Evolutionary conservation across 345 rosid species (phyloP).

Genomic region (Arabis alpina): DNA sequence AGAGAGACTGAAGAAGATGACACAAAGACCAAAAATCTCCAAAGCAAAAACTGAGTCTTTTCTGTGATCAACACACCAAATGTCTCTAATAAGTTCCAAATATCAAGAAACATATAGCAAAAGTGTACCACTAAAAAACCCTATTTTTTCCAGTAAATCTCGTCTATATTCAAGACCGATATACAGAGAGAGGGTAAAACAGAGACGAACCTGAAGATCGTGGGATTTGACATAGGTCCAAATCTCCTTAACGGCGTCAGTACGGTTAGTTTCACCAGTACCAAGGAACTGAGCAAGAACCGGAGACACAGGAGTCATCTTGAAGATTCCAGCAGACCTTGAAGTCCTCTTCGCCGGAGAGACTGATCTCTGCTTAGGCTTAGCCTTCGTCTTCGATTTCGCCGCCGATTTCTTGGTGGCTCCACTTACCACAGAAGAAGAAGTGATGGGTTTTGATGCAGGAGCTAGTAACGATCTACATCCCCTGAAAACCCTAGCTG

Average conservation of each 20-base stretch:
- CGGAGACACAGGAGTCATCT: constrained; percentile 63
- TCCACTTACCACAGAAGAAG: constrained; percentile 32
- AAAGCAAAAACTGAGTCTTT: too few species aligned
- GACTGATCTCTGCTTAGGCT: constrained; percentile 25
- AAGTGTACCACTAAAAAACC: not conserved
- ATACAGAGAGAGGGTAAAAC: not conserved
- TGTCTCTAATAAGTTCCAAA: not conserved
- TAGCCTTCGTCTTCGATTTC: constrained; percentile 33
- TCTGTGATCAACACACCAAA: too few species aligned
- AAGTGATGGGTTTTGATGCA: constrained; percentile 31
- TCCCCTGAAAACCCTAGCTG: constrained; percentile 62
- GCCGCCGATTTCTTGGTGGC: constrained; percentile 39
- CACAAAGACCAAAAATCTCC: too few species aligned
- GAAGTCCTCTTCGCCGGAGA: constrained; percentile 39
- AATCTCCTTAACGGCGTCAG: constrained; percentile 66
- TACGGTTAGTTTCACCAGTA: constrained; percentile 62
- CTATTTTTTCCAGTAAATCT: not conserved
- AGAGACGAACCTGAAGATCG: constrained; percentile 73
- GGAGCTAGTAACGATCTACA: constrained; percentile 66
- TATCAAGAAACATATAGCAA: not conserved
- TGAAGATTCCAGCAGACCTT: constrained; percentile 57
- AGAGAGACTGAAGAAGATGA: too few species aligned
- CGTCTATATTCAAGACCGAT: constrained; percentile 7
- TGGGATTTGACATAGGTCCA: constrained; percentile 79
- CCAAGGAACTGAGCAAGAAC: constrained; percentile 70